Percentiles rank a stretch among this genome's conserved stretches.
Conservation (phyloP, 2,329 filamentous ascomycete species). For the Berkeleyomyces basicola region DNA sequence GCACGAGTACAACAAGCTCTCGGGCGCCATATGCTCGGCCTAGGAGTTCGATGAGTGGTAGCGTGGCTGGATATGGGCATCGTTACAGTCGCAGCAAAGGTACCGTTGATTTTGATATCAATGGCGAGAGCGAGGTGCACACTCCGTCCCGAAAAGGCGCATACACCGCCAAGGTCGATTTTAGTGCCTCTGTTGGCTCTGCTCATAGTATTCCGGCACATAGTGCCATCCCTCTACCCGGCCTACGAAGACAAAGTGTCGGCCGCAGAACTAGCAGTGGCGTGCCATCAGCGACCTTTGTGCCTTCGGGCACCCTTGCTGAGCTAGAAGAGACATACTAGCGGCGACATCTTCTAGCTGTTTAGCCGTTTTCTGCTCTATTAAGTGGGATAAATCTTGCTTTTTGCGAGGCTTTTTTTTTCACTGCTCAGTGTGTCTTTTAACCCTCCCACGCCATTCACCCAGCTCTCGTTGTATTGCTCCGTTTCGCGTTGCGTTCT, state of each 20-base stretch:
- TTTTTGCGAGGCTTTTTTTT: slow-evolving; percentile 1
- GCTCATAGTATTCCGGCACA: slow-evolving; percentile 24
- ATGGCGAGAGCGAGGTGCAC: slow-evolving; percentile 26
- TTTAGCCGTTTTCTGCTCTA: slow-evolving; percentile 4
- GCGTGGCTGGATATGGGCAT: slow-evolving; percentile 34
- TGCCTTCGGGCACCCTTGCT: slow-evolving; percentile 22
- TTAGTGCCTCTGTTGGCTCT: slow-evolving; percentile 11
- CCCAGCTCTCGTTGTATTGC: slow-evolving; percentile 4
- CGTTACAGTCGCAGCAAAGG: slow-evolving; percentile 31
- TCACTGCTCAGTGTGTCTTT: slow-evolving; percentile 1
- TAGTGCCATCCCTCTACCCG: slow-evolving; percentile 32
- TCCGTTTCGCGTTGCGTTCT: slow-evolving; percentile 5
- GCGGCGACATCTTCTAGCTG: slow-evolving; percentile 13
- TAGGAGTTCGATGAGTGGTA: slow-evolving; percentile 53
- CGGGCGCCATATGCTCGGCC: slow-evolving; percentile 50
- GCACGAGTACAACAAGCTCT: slow-evolving; percentile 38
- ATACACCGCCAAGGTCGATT: slow-evolving; percentile 32
- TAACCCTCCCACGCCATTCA: neutral
- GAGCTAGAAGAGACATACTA: slow-evolving; percentile 40
- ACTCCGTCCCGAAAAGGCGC: slow-evolving; percentile 41
- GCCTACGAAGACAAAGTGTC: slow-evolving; percentile 14
- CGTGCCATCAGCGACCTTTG: slow-evolving; percentile 14
- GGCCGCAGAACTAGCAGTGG: slow-evolving; percentile 27
- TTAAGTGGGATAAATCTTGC: neutral
- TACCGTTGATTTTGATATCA: slow-evolving; percentile 31